Evolutionary conservation across 352 stramenopile species (phyloP), one percentile per base, ranked within the genome.

Genomic region (Phytopythium helicoides): DNA sequence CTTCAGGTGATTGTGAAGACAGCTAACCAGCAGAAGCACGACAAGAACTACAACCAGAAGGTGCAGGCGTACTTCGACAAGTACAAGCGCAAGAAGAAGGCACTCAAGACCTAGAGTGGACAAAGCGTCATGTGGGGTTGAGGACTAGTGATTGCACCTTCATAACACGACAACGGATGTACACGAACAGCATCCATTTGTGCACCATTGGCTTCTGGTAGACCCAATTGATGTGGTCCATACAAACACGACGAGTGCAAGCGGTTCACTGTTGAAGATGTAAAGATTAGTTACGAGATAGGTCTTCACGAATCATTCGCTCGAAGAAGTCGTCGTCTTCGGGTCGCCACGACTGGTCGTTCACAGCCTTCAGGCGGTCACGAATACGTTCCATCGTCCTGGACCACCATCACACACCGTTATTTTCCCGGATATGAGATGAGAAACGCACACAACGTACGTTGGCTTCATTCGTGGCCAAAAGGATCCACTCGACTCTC

Each of bases 1-100:
- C 66, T 99, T 42, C 94, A 98, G 62, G 96, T 99, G 55, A 96
- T 99, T 18, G 96, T 97, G 33, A 98, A 99, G 72, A 99, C 97
- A 2, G 96, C 98, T 25, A 98, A 96, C 59, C 96, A 99, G 71
- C 92, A 99, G 69, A 98, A 98, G 73, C 87, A 92, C 56, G 94
- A 98, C 78, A 98, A 98, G 68, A 97, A 97, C 68, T 99, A 99
- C 77, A 90, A 95, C 56, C 73, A 90, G 41, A 89, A 98, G 56
- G 93, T 97, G 47, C 96, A 99, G 71, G 89, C 85, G 39, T 96
- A 98, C 69, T 96, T 91, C 61, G 95, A 99, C 71, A 98, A 98
- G 79, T 97, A 96, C 71, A 96, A 97, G 71, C 82, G 81, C 58
- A 97, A 97, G 75, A 97, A 97, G 79, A 97, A 97, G 87, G 80